A percentile compares a stretch with the other conserved stretches of the same genome.
These are phyloP conservation scores for Phanerochaete carnosa DNA, from an alignment of 768 basidiomycete species.

Conservation along the genomic window DNA sequence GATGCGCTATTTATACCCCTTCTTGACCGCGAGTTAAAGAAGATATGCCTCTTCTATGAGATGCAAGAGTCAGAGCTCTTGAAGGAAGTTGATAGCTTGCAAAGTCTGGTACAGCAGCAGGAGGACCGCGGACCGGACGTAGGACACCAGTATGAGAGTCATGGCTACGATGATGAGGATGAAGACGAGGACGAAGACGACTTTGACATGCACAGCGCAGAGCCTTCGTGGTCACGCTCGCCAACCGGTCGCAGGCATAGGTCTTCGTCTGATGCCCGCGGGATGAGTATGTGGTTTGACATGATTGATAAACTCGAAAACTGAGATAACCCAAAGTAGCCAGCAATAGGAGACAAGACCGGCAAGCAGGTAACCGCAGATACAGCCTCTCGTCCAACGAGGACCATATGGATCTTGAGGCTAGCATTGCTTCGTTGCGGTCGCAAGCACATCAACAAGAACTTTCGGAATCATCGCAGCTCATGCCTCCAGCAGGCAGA, in stretches of 20 bases:
- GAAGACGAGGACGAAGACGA: conserved; percentile 48
- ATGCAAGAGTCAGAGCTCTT: conserved; percentile 70
- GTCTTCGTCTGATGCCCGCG: conserved; percentile 3
- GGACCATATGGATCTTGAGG: conserved; percentile 39
- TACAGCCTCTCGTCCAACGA: conserved; percentile 53
- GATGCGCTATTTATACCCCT: conserved; percentile 68
- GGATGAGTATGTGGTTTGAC: background rate
- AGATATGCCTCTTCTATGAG: conserved; percentile 78
- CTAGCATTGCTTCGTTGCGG: conserved; percentile 32
- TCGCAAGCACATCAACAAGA: conserved; percentile 21
- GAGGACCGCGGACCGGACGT: conserved; percentile 56
- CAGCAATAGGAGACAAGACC: conserved; percentile 18
- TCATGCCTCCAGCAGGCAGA: background rate
- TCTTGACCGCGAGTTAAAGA: conserved; percentile 78
- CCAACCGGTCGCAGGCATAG: conserved; percentile 2
- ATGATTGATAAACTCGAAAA: background rate
- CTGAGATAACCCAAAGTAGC: background rate
- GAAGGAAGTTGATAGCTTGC: conserved; percentile 55
- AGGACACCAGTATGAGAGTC: conserved; percentile 53
- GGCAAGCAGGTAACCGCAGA: conserved; percentile 21
- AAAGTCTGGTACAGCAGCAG: conserved; percentile 52
- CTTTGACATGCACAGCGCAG: conserved; percentile 25
- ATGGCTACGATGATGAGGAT: conserved; percentile 55
- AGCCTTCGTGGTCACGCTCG: conserved; percentile 27
- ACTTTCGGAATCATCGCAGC: background rate